Evolutionary conservation across 202 grass and related monocot genomes (phyloP).

Genomic region (Musa balbisiana): DNA sequence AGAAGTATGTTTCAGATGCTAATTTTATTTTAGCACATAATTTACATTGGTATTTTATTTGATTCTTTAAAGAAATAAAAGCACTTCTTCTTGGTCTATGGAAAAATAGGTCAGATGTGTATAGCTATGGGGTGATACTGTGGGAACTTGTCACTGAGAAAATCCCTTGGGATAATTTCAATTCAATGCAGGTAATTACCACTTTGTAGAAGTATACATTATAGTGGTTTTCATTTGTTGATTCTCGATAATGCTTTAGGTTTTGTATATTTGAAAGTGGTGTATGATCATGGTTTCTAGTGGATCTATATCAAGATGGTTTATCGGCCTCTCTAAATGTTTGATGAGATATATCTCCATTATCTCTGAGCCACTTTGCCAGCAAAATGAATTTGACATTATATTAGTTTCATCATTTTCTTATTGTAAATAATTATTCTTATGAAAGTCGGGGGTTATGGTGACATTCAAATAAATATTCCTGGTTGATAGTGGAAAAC

Average conservation of each 20-base stretch:
- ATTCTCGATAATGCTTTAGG: background rate
- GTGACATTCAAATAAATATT: background rate
- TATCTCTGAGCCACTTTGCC: background rate
- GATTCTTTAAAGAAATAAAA: background rate
- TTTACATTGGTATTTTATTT: background rate
- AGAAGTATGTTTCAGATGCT: conserved; percentile 50
- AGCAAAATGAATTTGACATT: background rate
- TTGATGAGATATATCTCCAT: background rate
- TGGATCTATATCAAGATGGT: background rate
- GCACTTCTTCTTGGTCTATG: conserved; percentile 11
- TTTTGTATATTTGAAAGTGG: background rate
- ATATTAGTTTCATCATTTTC: background rate
- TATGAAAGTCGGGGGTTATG: background rate
- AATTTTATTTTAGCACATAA: background rate
- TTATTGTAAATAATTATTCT: background rate
- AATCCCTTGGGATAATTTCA: conserved; percentile 99
- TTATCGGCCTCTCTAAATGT: background rate
- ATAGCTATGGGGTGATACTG: conserved; percentile 90
- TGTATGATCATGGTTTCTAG: background rate
- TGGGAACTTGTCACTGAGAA: conserved; percentile 98
- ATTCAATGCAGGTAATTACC: conserved; percentile 71
- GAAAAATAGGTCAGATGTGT: conserved; percentile 88
- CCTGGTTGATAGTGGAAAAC: background rate
- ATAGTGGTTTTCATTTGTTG: background rate
- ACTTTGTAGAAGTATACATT: background rate